Conservation (phyloP, 768 basidiomycete species). For the Gymnopilus junonius region DNA sequence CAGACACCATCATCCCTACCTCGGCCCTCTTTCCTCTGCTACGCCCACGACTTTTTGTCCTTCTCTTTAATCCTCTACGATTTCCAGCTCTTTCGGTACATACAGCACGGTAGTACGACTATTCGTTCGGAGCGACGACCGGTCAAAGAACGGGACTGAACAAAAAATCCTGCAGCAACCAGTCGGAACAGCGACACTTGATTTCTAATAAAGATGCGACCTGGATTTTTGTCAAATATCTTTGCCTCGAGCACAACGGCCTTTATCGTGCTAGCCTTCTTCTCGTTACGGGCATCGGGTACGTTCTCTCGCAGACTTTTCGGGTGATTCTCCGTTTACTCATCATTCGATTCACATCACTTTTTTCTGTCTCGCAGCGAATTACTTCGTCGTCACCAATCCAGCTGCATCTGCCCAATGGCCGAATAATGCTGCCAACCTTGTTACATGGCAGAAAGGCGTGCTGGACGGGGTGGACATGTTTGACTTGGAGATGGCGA, state of each 20-base stretch:
- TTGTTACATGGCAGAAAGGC: constrained; percentile 70
- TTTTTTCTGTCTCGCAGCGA: constrained; percentile 25
- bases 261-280: constrained; percentile 29
- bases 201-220: constrained; percentile 10
- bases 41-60: not conserved
- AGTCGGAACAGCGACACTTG: not conserved
- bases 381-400: constrained; percentile 56
- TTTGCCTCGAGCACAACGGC: constrained; percentile 19
- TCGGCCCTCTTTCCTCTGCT: not conserved
- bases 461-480: constrained; percentile 58
- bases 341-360: not conserved
- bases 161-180: not conserved
- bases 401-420: constrained; percentile 54
- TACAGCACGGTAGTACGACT: not conserved
- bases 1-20: not conserved
- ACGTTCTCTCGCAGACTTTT: constrained; percentile 6
- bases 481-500: constrained; percentile 77
- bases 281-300: constrained; percentile 33
- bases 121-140: not conserved
- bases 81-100: not conserved
- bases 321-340: not conserved
- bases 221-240: constrained; percentile 4
- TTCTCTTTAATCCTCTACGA: not conserved
- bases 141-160: not conserved
- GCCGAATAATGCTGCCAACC: constrained; percentile 56